Evolutionary conservation across 768 basidiomycete species (phyloP), one percentile per base, ranked within the genome.

Genomic region (Heimioporus sp.): DNA sequence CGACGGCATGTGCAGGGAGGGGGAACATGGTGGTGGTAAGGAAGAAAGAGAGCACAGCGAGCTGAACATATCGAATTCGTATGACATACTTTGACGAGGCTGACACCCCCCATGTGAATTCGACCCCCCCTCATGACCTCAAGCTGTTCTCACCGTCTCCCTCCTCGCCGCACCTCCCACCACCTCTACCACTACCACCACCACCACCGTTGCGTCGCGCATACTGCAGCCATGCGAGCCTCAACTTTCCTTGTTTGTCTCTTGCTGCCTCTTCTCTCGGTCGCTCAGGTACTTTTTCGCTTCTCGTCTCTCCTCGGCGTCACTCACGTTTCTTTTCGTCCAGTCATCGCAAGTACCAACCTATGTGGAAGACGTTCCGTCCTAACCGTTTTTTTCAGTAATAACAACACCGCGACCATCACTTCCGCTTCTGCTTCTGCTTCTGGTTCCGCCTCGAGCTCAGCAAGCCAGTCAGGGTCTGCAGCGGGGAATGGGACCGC

Each of bases 361-460:
- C 38, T 34, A 8, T 53, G 16, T 34, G 28, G 35, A 15, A 72
- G 21, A 72, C 68, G 8, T 49, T 76, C 11, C 75, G 63, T 56
- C 59, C 78, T 51, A 65, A 79, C 62, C 73, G 24, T 28, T 28
- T 28, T 28, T 75, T 42, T 70, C 56, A 49, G 61, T 17, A 76
- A 68, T 49, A 77, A 79, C 32, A 58, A 69, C 51, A 72, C 75
- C 24, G 68, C 81, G 20, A 57, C 72, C 36, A 70, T 81, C 51
- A 61, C 81, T 56, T 78, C 83, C 15, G 68, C 79, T 35, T 77
- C 80, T n/a, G n/a, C n/a, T n/a, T n/a, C n/a, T n/a, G n/a, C n/a
- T n/a, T n/a, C n/a, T n/a, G n/a, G n/a, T n/a, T n/a, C n/a, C 15
- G 68, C 79, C 36, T 77, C 80, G 16, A 66, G 66, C 20, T 56